These are phyloP conservation scores for Ogataea nakhonphanomensis DNA, from an alignment of 805 yeast genomes.

Conservation along the genomic window DNA sequence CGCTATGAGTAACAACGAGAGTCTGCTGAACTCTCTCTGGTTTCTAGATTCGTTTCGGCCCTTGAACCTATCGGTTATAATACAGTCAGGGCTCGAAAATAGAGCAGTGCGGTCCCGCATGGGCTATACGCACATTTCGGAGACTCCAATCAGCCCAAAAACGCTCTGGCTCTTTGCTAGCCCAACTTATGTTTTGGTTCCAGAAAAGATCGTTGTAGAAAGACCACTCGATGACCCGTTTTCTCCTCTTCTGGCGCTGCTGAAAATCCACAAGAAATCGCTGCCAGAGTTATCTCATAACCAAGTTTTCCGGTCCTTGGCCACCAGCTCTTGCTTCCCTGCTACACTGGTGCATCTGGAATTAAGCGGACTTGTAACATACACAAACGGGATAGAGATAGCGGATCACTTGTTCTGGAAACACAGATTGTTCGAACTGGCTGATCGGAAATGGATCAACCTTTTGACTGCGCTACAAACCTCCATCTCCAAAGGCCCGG, in stretches of 20 bases:
- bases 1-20: slow-evolving; percentile 8
- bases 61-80: slow-evolving; percentile 9
- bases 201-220: slow-evolving; percentile 4
- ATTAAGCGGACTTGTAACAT: slow-evolving; percentile 7
- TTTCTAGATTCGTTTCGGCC: slow-evolving; percentile 10
- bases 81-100: slow-evolving; percentile 9
- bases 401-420: slow-evolving; percentile 15
- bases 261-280: not conserved
- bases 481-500: slow-evolving; percentile 4
- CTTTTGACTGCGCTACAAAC: slow-evolving; percentile 11
- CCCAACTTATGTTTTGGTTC: slow-evolving; percentile 5
- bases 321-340: slow-evolving; percentile 1
- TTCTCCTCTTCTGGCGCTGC: slow-evolving; percentile 6
- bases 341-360: slow-evolving; percentile 12
- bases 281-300: slow-evolving; percentile 3
- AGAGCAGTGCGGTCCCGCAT: not conserved
- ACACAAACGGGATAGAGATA: slow-evolving; percentile 6
- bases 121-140: slow-evolving; percentile 7
- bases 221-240: slow-evolving; percentile 6
- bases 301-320: slow-evolving; percentile 2
- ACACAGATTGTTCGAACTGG: not conserved
- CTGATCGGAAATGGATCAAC: slow-evolving; percentile 18
- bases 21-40: slow-evolving; percentile 8
- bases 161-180: not conserved
- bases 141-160: not conserved